These are phyloP conservation scores for Alnus glutinosa DNA, from an alignment of 306 rosid genomes.

Conservation along the genomic window DNA sequence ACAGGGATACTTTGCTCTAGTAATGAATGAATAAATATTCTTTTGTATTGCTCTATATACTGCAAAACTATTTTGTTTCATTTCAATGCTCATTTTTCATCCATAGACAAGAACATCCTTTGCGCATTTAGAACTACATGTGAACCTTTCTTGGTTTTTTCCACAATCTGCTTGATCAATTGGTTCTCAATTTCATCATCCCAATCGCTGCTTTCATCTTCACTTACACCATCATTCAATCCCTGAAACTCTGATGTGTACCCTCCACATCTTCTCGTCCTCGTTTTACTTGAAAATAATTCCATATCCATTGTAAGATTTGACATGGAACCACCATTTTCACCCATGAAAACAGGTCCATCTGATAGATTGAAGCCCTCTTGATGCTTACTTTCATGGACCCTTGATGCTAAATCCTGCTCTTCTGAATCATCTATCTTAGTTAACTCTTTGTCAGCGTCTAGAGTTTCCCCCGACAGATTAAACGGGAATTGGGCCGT, in stretches of 20 bases:
- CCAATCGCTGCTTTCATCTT: slow-evolving; percentile 49
- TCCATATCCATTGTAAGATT: slow-evolving; percentile 22
- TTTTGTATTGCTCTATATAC: slow-evolving; percentile 26
- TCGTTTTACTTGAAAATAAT: slow-evolving; percentile 20
- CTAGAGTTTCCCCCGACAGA: slow-evolving; percentile 60
- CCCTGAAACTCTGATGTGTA: slow-evolving; percentile 29
- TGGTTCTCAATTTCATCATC: slow-evolving; percentile 67
- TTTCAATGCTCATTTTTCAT: slow-evolving; percentile 39
- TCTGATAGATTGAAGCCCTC: slow-evolving; percentile 9
- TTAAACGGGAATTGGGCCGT: slow-evolving; percentile 41
- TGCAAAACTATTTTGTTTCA: slow-evolving; percentile 31
- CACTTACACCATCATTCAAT: slow-evolving; percentile 27
- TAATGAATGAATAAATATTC: background rate
- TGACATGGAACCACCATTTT: slow-evolving; percentile 22
- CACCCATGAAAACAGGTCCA: slow-evolving; percentile 24
- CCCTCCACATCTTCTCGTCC: slow-evolving; percentile 30
- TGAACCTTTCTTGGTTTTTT: slow-evolving; percentile 74
- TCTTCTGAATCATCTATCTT: slow-evolving; percentile 51
- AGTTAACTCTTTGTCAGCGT: slow-evolving; percentile 59
- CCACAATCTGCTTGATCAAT: slow-evolving; percentile 76
- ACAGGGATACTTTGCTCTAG: background rate
- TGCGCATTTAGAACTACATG: slow-evolving; percentile 64
- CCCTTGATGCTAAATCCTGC: slow-evolving; percentile 43
- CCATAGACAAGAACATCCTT: slow-evolving; percentile 54
- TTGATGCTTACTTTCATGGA: slow-evolving; percentile 25